Percentiles rank a stretch among this genome's conserved stretches.
phyloP scores from a whole-genome alignment of 805 yeast species.

The Cyberlindnera petersonii region DNA sequence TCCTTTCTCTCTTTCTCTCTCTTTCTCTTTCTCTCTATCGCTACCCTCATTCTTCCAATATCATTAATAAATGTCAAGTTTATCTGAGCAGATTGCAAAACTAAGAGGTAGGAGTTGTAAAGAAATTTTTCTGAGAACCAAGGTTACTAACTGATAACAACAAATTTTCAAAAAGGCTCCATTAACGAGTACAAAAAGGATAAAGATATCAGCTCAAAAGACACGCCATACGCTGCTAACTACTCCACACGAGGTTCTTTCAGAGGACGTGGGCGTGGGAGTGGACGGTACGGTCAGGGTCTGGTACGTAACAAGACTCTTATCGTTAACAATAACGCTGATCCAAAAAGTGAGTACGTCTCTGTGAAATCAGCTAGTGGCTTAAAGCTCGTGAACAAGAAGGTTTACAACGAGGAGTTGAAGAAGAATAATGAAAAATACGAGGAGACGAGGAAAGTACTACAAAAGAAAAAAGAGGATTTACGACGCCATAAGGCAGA shows the following conservation, averaged over 20 bases:
- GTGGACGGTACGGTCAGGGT: conserved; percentile 10
- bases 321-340: conserved; percentile 27
- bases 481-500: conserved; percentile 21
- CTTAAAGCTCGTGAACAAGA: conserved; percentile 36
- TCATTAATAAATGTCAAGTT: conserved; percentile 9
- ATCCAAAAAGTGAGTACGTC: conserved; percentile 26
- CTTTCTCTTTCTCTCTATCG: no score
- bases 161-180: conserved; percentile 14
- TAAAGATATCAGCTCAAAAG: conserved; percentile 2
- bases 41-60: no score
- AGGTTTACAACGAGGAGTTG: conserved; percentile 33
- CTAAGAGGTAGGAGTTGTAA: conserved; percentile 19
- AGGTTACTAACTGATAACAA: no score
- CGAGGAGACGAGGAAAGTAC: conserved; percentile 25
- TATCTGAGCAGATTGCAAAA: conserved; percentile 20
- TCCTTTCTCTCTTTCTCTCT: no score
- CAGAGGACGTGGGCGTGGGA: conserved; percentile 23
- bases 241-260: conserved; percentile 4
- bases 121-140: not conserved
- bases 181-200: conserved; percentile 16
- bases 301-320: conserved; percentile 31
- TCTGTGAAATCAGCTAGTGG: conserved; percentile 34
- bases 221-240: not conserved
- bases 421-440: conserved; percentile 20
- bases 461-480: conserved; percentile 18